phyloP scores from a whole-genome alignment of 176 grass and related monocot genomes.

The Poa annua region DNA sequence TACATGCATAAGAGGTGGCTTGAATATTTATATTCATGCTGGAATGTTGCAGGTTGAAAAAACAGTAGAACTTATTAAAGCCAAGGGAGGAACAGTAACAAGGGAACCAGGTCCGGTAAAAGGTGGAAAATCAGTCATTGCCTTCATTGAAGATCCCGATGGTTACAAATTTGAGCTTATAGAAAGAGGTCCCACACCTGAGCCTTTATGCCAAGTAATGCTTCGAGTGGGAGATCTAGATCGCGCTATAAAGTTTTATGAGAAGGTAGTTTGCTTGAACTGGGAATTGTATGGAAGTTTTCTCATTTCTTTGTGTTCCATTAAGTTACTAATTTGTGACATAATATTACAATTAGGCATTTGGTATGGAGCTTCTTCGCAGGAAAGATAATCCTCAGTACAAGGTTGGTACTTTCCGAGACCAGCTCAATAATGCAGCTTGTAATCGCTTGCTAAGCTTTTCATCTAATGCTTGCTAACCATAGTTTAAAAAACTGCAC shows the following conservation, averaged over 20 bases:
- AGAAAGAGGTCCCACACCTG: slow-evolving; percentile 86
- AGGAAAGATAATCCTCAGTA: slow-evolving; percentile 91
- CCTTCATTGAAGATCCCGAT: slow-evolving; percentile 95
- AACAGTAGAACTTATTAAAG: slow-evolving; percentile 94
- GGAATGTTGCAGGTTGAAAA: slow-evolving; percentile 67
- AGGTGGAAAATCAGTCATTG: slow-evolving; percentile 78
- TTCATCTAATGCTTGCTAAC: slow-evolving; percentile 27
- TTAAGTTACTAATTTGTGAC: slow-evolving; percentile 24
- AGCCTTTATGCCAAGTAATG: slow-evolving; percentile 98
- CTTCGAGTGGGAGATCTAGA: slow-evolving; percentile 93
- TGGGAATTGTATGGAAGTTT: not conserved
- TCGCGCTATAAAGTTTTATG: slow-evolving; percentile 85
- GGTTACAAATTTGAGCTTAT: slow-evolving; percentile 96
- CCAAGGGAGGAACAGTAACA: slow-evolving; percentile 88
- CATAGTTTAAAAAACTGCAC: no score
- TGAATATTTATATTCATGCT: slow-evolving; percentile 35
- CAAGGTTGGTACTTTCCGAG: slow-evolving; percentile 60
- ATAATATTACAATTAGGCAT: slow-evolving; percentile 67
- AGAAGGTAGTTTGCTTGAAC: slow-evolving; percentile 62
- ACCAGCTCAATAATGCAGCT: not conserved
- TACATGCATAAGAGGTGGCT: slow-evolving; percentile 1
- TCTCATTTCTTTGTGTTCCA: slow-evolving; percentile 21
- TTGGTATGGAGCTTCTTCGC: slow-evolving; percentile 96
- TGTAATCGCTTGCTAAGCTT: slow-evolving; percentile 11
- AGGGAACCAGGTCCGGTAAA: slow-evolving; percentile 91